Conservation (phyloP, 441 rosid genomes). For the Euphorbia celastroides region DNA sequence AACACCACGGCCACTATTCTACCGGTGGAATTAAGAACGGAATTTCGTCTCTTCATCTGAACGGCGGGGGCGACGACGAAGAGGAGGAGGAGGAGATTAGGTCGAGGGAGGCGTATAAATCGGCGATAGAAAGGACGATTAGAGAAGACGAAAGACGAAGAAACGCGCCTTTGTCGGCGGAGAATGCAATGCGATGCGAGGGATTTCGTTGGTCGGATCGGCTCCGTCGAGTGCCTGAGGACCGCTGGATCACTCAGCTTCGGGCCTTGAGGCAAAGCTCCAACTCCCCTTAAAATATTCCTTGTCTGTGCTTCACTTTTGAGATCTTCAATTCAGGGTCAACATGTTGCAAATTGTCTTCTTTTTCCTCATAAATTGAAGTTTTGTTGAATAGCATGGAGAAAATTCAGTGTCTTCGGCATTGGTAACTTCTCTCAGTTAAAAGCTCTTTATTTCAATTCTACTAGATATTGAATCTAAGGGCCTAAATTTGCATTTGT, state of each 20-base stretch:
- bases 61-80: conserved; percentile 27
- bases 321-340: neutral
- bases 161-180: conserved; percentile 60
- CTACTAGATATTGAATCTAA: too few relatives aligned
- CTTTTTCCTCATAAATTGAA: too few relatives aligned
- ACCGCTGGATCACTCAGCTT: conserved; percentile 68
- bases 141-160: conserved; percentile 72
- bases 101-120: conserved; percentile 27
- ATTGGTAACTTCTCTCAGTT: too few relatives aligned
- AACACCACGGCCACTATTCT: conserved; percentile 16
- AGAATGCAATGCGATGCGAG: conserved; percentile 66
- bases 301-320: neutral
- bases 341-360: too few relatives aligned
- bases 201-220: conserved; percentile 51
- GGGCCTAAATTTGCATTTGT: too few relatives aligned
- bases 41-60: conserved; percentile 39
- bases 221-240: conserved; percentile 63
- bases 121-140: conserved; percentile 48
- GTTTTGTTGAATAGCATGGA: too few relatives aligned
- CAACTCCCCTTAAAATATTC: neutral
- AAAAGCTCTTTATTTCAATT: too few relatives aligned
- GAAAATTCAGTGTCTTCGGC: too few relatives aligned
- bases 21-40: conserved; percentile 31
- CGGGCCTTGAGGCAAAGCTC: conserved; percentile 37
- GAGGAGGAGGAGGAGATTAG: conserved; percentile 30